These are phyloP conservation scores for Bipolaris bicolor DNA, from an alignment of 2,329 filamentous ascomycete genomes.

Conservation along the genomic window DNA sequence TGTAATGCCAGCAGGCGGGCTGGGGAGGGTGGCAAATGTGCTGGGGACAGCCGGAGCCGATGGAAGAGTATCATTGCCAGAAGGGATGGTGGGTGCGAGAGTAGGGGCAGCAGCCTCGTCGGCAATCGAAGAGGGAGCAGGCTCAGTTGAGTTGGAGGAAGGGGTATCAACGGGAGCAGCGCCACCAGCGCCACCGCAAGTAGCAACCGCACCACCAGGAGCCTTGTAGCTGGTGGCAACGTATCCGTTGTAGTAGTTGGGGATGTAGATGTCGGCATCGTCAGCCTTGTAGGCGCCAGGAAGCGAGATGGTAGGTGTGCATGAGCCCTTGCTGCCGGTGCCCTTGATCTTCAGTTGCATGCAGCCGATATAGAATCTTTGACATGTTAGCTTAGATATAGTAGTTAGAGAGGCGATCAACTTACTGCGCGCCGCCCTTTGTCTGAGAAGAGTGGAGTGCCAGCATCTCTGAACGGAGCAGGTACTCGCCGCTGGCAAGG, in stretches of 20 bases:
- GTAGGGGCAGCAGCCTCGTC: neutral
- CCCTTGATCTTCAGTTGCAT: slow-evolving; percentile 52
- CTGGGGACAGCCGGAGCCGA: slow-evolving; percentile 12
- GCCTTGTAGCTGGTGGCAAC: slow-evolving; percentile 38
- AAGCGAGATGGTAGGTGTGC: slow-evolving; percentile 49
- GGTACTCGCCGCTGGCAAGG: slow-evolving; percentile 48
- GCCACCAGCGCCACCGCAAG: slow-evolving; percentile 33
- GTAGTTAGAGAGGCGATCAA: too few species aligned
- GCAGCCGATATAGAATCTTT: slow-evolving; percentile 51
- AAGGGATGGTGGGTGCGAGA: slow-evolving; percentile 6
- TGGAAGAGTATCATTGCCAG: slow-evolving; percentile 10
- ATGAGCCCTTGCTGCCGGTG: slow-evolving; percentile 43
- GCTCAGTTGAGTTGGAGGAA: slow-evolving; percentile 18
- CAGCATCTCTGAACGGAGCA: slow-evolving; percentile 56
- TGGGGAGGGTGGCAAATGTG: slow-evolving; percentile 16
- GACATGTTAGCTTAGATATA: too few species aligned
- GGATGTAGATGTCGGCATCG: slow-evolving; percentile 46
- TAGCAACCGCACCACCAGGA: slow-evolving; percentile 37
- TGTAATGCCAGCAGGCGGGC: slow-evolving; percentile 11
- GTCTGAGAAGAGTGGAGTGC: slow-evolving; percentile 51
- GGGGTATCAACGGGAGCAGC: slow-evolving; percentile 16
- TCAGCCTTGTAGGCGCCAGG: slow-evolving; percentile 48
- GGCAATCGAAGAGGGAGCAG: neutral
- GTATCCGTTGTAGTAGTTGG: slow-evolving; percentile 46
- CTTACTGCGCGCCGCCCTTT: slow-evolving; percentile 44